These are phyloP conservation scores for Volvox reticuliferus DNA, from an alignment of 139 green algal species.

Conservation along the genomic window DNA sequence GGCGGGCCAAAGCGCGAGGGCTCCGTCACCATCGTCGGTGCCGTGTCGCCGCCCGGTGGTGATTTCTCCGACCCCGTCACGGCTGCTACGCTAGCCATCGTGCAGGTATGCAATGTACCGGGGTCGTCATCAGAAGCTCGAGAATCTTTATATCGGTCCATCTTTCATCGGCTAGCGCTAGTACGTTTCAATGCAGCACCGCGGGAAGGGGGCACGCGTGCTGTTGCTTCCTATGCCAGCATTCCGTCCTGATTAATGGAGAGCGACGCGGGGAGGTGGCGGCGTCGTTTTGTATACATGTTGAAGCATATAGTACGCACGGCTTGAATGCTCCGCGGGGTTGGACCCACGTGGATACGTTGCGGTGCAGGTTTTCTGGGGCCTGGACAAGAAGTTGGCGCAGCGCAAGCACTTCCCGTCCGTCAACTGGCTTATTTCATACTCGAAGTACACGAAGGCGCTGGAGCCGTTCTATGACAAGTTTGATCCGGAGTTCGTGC, in stretches of 20 bases:
- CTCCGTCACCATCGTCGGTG: constrained; percentile 98
- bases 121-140: no score
- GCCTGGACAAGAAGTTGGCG: constrained; percentile 99
- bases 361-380: constrained; percentile 93
- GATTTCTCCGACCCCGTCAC: constrained; percentile 99
- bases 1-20: constrained; percentile 93
- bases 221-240: no score
- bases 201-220: no score
- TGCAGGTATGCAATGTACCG: constrained; percentile 81
- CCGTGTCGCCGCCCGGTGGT: constrained; percentile 96
- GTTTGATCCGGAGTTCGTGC: constrained; percentile 91
- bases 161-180: no score
- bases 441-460: constrained; percentile 98
- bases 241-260: no score
- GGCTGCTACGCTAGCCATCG: constrained; percentile 97
- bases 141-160: no score
- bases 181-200: no score
- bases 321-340: no score
- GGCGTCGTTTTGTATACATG: no score
- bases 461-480: constrained; percentile 98
- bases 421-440: constrained; percentile 99
- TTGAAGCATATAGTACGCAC: no score
- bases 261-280: no score
- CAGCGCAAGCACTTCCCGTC: constrained; percentile 99
- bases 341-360: no score